Evolutionary conservation across 495 filamentous ascomycete species (phyloP), one percentile per base, ranked within the genome.

Genomic region (Penicillium diatomitis): DNA sequence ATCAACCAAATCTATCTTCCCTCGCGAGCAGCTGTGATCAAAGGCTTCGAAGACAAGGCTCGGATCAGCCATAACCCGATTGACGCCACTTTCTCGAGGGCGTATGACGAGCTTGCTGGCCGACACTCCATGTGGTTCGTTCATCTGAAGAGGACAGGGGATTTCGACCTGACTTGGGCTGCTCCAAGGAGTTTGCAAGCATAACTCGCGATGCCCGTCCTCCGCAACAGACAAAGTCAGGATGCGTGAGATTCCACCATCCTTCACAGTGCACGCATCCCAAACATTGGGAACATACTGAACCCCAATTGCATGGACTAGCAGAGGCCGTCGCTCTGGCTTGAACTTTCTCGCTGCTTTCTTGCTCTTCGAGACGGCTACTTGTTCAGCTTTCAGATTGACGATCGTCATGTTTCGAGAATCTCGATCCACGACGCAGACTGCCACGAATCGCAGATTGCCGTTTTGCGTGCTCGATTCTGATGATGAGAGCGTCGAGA

Each of bases 181-280:
- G 33, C 82, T 78, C 86, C 87, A 91, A 5, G 85, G 86, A 5
- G 84, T 85, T 63, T 88, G 86, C 35, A 90, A 57, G 38, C 79
- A 84, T 30, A 95, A 64, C 52, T 82, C 76, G 8, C 79, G 77
- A 28, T 75, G 72, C 6, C 82, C 81, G 49, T 76, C 65, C n/a
- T 73, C 74, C 29, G 77, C 76, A 48, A 80, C 75, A n/a, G 78
- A 82, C 12, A 95, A 71, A 28, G 86, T 78, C 9, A 91, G 65
- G 37, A 91, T 80, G 34, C 81, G 78, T 8, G 84, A 81, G 28
- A 82, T 68, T 0, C 73, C 73, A 8, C 83, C 80, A 65, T 92
- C 88, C 4, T 77, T 72, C 46, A 92, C 62, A 57, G 80, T 86
- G 56, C 83, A 86, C 29, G 84, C 85, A 66, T 92, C 88, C 34